Evolutionary conservation across 2,329 filamentous ascomycete genomes (phyloP), one percentile per base, ranked within the genome.

Genomic region (Arthrobotrys megalospora): DNA sequence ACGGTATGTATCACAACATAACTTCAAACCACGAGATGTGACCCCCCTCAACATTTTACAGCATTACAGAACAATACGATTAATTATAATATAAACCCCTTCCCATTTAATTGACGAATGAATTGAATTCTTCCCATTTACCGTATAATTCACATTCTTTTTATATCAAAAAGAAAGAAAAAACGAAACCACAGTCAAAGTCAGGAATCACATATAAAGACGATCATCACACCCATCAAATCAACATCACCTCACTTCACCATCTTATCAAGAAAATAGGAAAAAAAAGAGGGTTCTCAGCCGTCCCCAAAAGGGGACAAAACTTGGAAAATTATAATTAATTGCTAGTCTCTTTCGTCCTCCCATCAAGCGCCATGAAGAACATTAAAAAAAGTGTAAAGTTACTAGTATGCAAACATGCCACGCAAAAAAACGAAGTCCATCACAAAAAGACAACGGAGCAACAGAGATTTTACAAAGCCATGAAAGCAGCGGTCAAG

Each of bases 401-500:
- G 41, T 7, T n/a, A 45, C 41, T 6, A 45, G 12, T 12, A 58
- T 58, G 55, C 36, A 41, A 45, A 38, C 32, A 69, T 45, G 65
- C 65, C 16, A 60, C 48, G 55, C 65, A 69, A 69, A 53, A 60
- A 58, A 32, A 60, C 16, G 48, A 34, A 58, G 43, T 48, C 50
- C 65, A 43, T 60, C 36, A 60, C 34, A 60, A 58, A 41, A 11
- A 19, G 2, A 38, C 19, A 60, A 60, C 34, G 16, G 55, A 60
- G 3, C 28, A 45, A 45, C 12, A 58, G 28, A 47, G 38, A 36
- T n/a, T 64, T 53, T 72, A 78, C 75, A 78, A 78, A 12, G 60
- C 75, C 75, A 78, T 78, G 53, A 78, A 78, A 41, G 75, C 75
- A 72, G 75, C 75, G 4, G 75, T 78, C 55, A 78, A 50, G 28